These are phyloP conservation scores for Thecaphora thlaspeos DNA, from an alignment of 1,284 basidiomycete species.

Conservation along the genomic window DNA sequence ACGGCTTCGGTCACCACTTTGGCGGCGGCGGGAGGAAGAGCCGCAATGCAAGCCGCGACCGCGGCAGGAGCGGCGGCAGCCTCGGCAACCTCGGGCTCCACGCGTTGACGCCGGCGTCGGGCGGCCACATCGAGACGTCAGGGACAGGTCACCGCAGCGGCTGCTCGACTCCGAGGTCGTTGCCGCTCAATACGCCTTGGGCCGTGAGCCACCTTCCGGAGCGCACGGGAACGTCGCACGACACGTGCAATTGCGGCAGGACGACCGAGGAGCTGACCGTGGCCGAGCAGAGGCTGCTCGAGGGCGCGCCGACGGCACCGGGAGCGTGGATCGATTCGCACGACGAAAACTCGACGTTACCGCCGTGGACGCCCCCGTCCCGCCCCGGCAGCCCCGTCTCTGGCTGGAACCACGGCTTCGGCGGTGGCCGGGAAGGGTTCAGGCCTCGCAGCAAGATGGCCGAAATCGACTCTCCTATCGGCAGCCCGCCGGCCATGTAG, in stretches of 20 bases:
- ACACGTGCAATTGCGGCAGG: conserved; percentile 52
- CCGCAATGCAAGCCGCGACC: conserved; percentile 33
- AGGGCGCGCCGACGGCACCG: conserved; percentile 52
- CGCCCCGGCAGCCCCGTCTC: conserved; percentile 38
- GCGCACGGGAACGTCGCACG: conserved; percentile 46
- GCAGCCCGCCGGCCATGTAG: conserved; percentile 12
- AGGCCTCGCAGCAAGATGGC: conserved; percentile 28
- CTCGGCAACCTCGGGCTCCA: conserved; percentile 31
- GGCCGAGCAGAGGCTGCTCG: conserved; percentile 48
- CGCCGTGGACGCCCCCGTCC: conserved; percentile 52
- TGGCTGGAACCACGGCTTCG: conserved; percentile 26
- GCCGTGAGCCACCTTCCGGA: conserved; percentile 46
- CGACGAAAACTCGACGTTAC: conserved; percentile 26
- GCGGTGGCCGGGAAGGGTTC: conserved; percentile 24
- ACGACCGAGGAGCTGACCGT: conserved; percentile 47
- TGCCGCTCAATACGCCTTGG: conserved; percentile 51
- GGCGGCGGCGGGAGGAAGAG: conserved; percentile 27
- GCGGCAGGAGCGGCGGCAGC: conserved; percentile 21
- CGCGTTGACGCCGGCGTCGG: conserved; percentile 30
- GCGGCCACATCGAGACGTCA: conserved; percentile 34
- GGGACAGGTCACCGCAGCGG: conserved; percentile 20
- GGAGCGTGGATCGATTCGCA: conserved; percentile 45
- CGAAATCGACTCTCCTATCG: conserved; percentile 28
- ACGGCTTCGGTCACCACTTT: conserved; percentile 35
- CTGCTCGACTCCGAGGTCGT: conserved; percentile 37